Percentiles rank a stretch among this genome's conserved stretches.
These are phyloP conservation scores for Mycena filopes DNA, from an alignment of 768 basidiomycete genomes.

Conservation along the genomic window DNA sequence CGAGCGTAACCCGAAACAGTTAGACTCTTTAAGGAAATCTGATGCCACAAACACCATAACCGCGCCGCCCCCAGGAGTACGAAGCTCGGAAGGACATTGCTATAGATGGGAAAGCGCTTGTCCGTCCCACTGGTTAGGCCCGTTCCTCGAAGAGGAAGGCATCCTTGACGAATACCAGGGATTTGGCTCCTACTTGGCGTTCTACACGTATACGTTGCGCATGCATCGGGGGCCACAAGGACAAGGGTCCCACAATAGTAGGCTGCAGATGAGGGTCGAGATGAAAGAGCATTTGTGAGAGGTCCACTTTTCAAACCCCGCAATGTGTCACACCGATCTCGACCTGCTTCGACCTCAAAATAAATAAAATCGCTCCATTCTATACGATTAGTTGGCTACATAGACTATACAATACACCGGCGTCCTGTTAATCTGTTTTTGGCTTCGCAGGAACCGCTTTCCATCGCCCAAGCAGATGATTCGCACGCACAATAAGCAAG, in stretches of 20 bases:
- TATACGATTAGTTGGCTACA: slow-evolving; percentile 26
- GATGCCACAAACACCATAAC: too few relatives aligned
- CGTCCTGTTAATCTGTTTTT: slow-evolving; percentile 22
- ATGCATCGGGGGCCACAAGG: neutral
- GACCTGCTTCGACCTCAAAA: slow-evolving; percentile 9
- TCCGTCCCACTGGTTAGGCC: slow-evolving; percentile 1
- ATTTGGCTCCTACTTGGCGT: slow-evolving; percentile 27
- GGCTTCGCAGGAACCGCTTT: slow-evolving; percentile 39
- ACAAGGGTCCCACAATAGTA: neutral
- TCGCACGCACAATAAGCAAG: slow-evolving; percentile 83
- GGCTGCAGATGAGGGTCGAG: neutral
- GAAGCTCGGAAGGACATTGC: slow-evolving; percentile 10
- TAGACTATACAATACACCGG: slow-evolving; percentile 25
- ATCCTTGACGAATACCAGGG: slow-evolving; percentile 1
- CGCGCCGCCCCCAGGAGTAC: neutral
- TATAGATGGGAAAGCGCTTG: slow-evolving; percentile 10
- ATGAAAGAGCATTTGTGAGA: neutral
- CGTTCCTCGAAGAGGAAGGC: slow-evolving; percentile 10
- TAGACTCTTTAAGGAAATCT: too few relatives aligned
- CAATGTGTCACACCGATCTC: slow-evolving; percentile 5
- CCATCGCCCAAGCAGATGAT: slow-evolving; percentile 86
- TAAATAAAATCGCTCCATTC: neutral
- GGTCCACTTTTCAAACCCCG: too few relatives aligned
- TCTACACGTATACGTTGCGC: neutral
- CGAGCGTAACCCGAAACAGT: too few relatives aligned